Conservation (phyloP, 2,329 filamentous ascomycete species). For the Hypoxylon sp. region DNA sequence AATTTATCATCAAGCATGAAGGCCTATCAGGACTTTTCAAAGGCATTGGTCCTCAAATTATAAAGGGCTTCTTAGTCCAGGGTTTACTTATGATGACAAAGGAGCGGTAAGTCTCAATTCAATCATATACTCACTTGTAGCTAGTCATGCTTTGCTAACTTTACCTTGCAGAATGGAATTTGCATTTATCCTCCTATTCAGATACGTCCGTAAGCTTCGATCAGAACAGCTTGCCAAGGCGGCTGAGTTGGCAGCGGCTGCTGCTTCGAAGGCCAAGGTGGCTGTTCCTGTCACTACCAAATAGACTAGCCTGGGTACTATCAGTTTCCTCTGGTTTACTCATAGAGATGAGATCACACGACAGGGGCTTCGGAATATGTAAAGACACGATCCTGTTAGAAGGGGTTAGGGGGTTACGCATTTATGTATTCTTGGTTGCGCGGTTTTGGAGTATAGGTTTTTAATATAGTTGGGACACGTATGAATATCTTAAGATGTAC, state of each 20-base stretch:
- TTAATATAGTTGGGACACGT: constrained; percentile 4
- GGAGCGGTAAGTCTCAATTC: constrained; percentile 72
- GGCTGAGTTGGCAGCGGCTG: constrained; percentile 65
- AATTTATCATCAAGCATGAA: constrained; percentile 89
- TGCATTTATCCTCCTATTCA: constrained; percentile 83
- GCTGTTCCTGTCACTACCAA: constrained; percentile 51
- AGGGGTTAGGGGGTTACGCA: constrained; percentile 14
- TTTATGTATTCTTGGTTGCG: constrained; percentile 21
- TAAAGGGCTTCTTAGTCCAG: constrained; percentile 93
- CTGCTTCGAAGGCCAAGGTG: constrained; percentile 60
- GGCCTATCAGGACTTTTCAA: constrained; percentile 89
- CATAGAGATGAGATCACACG: no score
- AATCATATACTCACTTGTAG: no score
- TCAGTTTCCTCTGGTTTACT: no score
- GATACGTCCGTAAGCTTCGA: constrained; percentile 77
- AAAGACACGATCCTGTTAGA: no score
- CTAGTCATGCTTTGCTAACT: constrained; percentile 24
- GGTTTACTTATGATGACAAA: constrained; percentile 99
- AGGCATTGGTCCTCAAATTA: constrained; percentile 91
- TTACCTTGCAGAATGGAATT: constrained; percentile 75
- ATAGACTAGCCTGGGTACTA: no score
- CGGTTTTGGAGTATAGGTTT: constrained; percentile 24
- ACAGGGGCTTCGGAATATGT: constrained; percentile 7
- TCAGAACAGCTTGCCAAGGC: constrained; percentile 74
- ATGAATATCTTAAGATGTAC: constrained; percentile 10